phyloP scores from a whole-genome alignment of 768 basidiomycete species.

The Amanita exitialis region DNA sequence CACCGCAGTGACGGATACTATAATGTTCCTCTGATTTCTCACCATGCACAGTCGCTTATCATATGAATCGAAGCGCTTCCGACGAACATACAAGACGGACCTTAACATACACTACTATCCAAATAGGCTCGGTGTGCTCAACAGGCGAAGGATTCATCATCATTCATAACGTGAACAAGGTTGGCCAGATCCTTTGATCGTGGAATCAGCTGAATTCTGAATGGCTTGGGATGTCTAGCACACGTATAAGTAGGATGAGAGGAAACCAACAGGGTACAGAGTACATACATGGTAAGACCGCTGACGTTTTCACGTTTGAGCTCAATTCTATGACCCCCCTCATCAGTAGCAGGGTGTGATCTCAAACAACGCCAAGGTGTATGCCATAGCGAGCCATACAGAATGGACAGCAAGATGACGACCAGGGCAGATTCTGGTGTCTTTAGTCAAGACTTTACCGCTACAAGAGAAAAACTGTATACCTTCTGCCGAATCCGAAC shows the following conservation, averaged over 20 bases:
- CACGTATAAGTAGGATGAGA: neutral
- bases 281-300: constrained; percentile 2
- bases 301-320: constrained; percentile 10
- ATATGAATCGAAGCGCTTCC: neutral
- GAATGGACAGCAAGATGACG: constrained; percentile 17
- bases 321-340: constrained; percentile 12
- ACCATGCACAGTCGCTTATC: neutral
- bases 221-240: constrained; percentile 5
- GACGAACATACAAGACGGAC: neutral
- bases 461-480: neutral
- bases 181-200: constrained; percentile 1
- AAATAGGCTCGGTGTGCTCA: neutral
- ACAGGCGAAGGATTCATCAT: neutral
- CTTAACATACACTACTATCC: neutral
- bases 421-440: constrained; percentile 13
- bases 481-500: constrained; percentile 27
- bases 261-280: neutral
- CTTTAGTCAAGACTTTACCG: neutral
- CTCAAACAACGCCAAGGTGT: constrained; percentile 14
- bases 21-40: too few species aligned
- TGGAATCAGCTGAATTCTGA: neutral
- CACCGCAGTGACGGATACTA: too few species aligned
- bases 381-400: constrained; percentile 15
- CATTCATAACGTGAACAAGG: neutral
- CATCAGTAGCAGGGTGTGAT: constrained; percentile 13